A percentile compares a stretch with the other conserved stretches of the same genome.
These are phyloP conservation scores for Chiua sp. DNA, from an alignment of 1,284 basidiomycete species.

Conservation along the genomic window DNA sequence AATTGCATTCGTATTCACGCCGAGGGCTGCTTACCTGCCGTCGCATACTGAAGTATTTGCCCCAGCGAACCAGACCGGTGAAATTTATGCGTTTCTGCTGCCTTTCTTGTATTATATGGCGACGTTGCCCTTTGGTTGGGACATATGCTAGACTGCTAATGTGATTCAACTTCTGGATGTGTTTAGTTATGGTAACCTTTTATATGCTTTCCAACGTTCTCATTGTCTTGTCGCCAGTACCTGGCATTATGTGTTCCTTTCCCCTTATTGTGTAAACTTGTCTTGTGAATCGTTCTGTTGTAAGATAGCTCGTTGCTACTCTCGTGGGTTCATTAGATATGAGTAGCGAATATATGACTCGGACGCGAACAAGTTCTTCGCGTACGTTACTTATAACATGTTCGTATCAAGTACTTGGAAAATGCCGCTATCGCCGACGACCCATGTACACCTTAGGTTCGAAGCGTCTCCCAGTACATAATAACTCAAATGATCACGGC, in stretches of 20 bases:
- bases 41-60: constrained; percentile 25
- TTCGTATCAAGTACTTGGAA: too few relatives aligned
- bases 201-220: constrained; percentile 15
- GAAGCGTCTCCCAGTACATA: too few relatives aligned
- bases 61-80: constrained; percentile 3
- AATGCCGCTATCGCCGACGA: too few relatives aligned
- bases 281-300: constrained; percentile 2
- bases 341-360: not conserved
- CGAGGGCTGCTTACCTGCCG: constrained; percentile 25
- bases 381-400: too few relatives aligned
- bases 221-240: not conserved
- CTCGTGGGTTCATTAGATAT: not conserved
- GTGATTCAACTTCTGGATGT: not conserved
- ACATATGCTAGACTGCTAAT: constrained; percentile 6
- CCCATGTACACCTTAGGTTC: too few relatives aligned
- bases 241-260: constrained; percentile 5
- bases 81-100: not conserved
- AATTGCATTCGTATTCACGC: constrained; percentile 23
- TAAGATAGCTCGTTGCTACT: constrained; percentile 3
- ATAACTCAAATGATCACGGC: too few relatives aligned
- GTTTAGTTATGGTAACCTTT: constrained; percentile 14
- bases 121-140: not conserved
- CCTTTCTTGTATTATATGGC: constrained; percentile 1
- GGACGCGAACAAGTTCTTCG: too few relatives aligned
- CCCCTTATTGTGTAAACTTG: constrained; percentile 10